Evolutionary conservation across 78 protist species (phyloP).

Genomic region (Protostelium mycophagum): DNA sequence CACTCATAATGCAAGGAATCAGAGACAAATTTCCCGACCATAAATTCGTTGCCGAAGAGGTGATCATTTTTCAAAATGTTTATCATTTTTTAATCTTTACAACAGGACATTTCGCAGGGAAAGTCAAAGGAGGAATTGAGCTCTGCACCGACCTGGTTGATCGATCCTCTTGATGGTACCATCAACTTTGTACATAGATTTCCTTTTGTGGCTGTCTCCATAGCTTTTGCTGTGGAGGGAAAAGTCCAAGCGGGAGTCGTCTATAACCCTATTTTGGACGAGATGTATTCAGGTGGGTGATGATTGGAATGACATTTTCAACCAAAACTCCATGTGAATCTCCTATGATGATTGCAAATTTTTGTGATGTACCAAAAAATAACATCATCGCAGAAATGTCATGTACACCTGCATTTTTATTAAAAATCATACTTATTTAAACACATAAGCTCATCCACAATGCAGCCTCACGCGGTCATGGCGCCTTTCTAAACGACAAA

Average conservation of each 20-base stretch:
- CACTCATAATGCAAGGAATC: not conserved
- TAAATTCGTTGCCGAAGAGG: not conserved
- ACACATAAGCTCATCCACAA: not conserved
- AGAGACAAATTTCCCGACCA: not conserved
- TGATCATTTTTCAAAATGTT: not conserved
- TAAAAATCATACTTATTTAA: too few relatives aligned
- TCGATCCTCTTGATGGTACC: conserved; percentile 91
- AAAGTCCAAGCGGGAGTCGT: conserved; percentile 45
- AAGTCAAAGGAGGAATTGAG: conserved; percentile 8
- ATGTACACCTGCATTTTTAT: too few relatives aligned
- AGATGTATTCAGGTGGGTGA: not conserved
- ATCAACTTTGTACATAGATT: conserved; percentile 79
- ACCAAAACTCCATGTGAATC: too few relatives aligned
- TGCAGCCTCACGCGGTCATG: not conserved
- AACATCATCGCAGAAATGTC: too few relatives aligned
- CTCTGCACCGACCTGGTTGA: conserved; percentile 77
- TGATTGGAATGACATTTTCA: too few relatives aligned
- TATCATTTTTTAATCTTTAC: not conserved
- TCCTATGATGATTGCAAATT: too few relatives aligned
- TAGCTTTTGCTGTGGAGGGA: conserved; percentile 35
- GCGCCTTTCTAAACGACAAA: not conserved
- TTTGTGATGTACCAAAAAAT: too few relatives aligned
- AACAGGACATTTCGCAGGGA: not conserved
- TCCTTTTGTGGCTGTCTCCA: conserved; percentile 56
- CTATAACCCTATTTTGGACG: conserved; percentile 10